These are phyloP conservation scores for Fusarium irregulare DNA, from an alignment of 2,329 filamentous ascomycete species.

Conservation along the genomic window DNA sequence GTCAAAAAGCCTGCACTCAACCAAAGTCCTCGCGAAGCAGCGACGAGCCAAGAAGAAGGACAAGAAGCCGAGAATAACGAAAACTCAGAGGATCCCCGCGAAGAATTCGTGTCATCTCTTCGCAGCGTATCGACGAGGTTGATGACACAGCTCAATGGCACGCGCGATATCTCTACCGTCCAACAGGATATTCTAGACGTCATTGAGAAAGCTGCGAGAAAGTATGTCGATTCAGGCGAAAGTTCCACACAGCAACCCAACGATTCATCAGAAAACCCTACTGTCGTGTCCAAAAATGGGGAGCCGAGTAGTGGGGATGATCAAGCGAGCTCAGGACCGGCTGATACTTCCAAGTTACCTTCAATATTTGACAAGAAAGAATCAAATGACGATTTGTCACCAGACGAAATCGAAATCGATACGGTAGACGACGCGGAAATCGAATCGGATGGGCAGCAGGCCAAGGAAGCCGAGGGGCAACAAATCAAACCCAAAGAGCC, in stretches of 20 bases:
- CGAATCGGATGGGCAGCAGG: slow-evolving; percentile 41
- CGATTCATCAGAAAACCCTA: slow-evolving; percentile 13
- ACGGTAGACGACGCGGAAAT: slow-evolving; percentile 43
- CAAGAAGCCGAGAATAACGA: slow-evolving; percentile 38
- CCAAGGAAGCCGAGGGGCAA: slow-evolving; percentile 25
- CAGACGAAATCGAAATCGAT: slow-evolving; percentile 64
- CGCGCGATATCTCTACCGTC: slow-evolving; percentile 47
- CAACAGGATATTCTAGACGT: slow-evolving; percentile 62
- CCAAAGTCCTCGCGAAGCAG: slow-evolving; percentile 38
- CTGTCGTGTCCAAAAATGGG: slow-evolving; percentile 12
- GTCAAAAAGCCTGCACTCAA: slow-evolving; percentile 51
- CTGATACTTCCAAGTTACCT: not conserved
- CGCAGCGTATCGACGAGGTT: slow-evolving; percentile 57
- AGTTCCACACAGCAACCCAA: slow-evolving; percentile 28
- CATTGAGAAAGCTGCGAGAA: slow-evolving; percentile 63
- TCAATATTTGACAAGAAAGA: slow-evolving; percentile 26
- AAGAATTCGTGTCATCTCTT: slow-evolving; percentile 51
- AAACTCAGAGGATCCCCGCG: slow-evolving; percentile 42
- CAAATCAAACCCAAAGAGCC: not conserved
- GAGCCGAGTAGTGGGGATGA: slow-evolving; percentile 8
- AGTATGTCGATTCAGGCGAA: slow-evolving; percentile 59
- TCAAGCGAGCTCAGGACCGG: not conserved
- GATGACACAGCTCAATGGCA: slow-evolving; percentile 55
- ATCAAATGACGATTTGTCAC: slow-evolving; percentile 46
- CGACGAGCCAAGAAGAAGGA: slow-evolving; percentile 23